Evolutionary conservation across 805 yeast genomes (phyloP).

Genomic region (Suhomyces xylopsoci): DNA sequence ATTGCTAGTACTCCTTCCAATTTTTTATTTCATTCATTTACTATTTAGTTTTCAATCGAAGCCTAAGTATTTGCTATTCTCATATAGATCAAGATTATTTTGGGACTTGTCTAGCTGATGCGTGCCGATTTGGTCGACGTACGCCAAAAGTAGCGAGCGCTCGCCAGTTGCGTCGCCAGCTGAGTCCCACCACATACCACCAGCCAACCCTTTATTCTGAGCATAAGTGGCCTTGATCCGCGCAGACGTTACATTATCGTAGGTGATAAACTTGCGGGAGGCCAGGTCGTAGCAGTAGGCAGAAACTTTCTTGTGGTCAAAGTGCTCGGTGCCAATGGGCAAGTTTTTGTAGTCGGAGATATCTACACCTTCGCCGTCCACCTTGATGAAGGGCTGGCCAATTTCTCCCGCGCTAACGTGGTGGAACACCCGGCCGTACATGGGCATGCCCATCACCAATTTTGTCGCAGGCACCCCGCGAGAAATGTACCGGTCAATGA

Average conservation of each 20-base stretch:
- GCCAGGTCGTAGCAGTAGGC: constrained; percentile 26
- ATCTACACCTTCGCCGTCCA: constrained; percentile 20
- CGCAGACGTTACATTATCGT: constrained; percentile 61
- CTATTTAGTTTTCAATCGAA: no score
- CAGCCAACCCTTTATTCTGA: constrained; percentile 51
- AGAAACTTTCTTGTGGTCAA: constrained; percentile 49
- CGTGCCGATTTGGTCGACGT: constrained; percentile 40
- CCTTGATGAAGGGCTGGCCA: constrained; percentile 37
- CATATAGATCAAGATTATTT: no score
- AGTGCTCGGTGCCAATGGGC: constrained; percentile 48
- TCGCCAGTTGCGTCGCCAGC: constrained; percentile 55
- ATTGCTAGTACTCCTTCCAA: no score
- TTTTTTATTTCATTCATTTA: no score
- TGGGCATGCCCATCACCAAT: constrained; percentile 80
- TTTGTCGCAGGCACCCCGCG: constrained; percentile 47
- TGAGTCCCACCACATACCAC: constrained; percentile 96
- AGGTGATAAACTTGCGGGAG: constrained; percentile 31
- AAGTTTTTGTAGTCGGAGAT: constrained; percentile 55
- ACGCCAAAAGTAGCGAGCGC: constrained; percentile 44
- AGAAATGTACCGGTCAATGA: constrained; percentile 43
- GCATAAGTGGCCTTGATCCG: constrained; percentile 60
- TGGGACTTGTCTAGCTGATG: background rate
- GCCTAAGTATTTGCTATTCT: background rate
- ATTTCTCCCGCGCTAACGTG: constrained; percentile 34
- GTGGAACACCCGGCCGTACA: constrained; percentile 58